phyloP scores from a whole-genome alignment of 495 filamentous ascomycete species.

The Thermochaetoides thermophila region DNA sequence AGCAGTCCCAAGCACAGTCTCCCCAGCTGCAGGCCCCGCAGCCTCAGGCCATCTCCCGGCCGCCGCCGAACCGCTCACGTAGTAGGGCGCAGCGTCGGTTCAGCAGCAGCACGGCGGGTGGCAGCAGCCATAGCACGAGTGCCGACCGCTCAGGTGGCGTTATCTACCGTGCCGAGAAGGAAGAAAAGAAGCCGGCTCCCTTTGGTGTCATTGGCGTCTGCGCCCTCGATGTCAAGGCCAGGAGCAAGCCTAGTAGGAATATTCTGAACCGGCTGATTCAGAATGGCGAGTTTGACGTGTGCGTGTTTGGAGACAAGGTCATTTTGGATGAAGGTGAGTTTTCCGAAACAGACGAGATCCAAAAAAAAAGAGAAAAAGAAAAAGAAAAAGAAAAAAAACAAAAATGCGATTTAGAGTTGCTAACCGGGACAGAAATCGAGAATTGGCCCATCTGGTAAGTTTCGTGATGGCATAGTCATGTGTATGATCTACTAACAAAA shows the following conservation, averaged over 20 bases:
- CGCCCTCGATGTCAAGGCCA: slow-evolving; percentile 86
- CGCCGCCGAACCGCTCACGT: slow-evolving; percentile 45
- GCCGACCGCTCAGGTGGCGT: slow-evolving; percentile 37
- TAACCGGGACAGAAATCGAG: slow-evolving; percentile 39
- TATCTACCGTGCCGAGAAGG: slow-evolving; percentile 28
- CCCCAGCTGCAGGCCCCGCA: slow-evolving; percentile 4
- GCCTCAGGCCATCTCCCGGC: slow-evolving; percentile 10
- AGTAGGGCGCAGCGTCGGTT: slow-evolving; percentile 60
- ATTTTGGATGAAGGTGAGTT: slow-evolving; percentile 78
- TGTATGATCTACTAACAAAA: slow-evolving; percentile 7
- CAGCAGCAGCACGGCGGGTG: slow-evolving; percentile 61
- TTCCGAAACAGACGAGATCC: neutral
- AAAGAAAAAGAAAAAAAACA: too few species aligned
- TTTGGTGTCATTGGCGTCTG: slow-evolving; percentile 73
- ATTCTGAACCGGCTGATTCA: slow-evolving; percentile 83
- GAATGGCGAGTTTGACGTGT: slow-evolving; percentile 85
- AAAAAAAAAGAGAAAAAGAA: too few species aligned
- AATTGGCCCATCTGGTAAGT: slow-evolving; percentile 56
- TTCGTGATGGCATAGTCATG: too few species aligned
- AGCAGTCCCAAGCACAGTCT: slow-evolving; percentile 1
- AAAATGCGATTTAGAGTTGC: too few species aligned
- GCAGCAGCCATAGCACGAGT: slow-evolving; percentile 50
- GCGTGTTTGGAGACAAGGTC: slow-evolving; percentile 96
- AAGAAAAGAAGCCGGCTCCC: slow-evolving; percentile 35
- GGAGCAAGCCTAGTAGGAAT: slow-evolving; percentile 90